phyloP scores from a whole-genome alignment of 2,329 filamentous ascomycete genomes.

The Aspergillus sojae region DNA sequence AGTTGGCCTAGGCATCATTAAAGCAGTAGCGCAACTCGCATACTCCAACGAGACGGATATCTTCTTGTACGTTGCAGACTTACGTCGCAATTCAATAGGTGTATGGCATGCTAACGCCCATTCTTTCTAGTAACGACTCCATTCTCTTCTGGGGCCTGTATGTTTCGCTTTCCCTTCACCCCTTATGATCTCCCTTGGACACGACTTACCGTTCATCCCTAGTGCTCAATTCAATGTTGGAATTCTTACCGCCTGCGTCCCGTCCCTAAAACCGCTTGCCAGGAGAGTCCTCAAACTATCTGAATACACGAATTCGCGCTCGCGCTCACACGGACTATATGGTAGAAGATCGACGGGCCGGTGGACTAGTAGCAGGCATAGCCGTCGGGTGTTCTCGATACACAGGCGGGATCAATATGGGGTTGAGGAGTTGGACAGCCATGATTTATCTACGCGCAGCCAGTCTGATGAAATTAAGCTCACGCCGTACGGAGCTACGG shows the following conservation, averaged over 20 bases:
- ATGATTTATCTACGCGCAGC: neutral
- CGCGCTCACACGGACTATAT: neutral
- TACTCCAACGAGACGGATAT: neutral
- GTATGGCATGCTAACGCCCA: neutral
- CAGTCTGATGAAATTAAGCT: neutral
- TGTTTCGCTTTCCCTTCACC: neutral
- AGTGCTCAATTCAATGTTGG: slow-evolving; percentile 8
- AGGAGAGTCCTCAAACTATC: neutral
- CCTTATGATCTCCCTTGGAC: too few species aligned
- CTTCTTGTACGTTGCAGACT: neutral
- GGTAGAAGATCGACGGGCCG: neutral
- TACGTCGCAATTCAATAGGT: neutral
- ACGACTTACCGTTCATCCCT: too few species aligned
- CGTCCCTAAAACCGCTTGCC: slow-evolving; percentile 4
- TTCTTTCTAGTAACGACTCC: slow-evolving; percentile 2
- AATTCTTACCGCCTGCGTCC: slow-evolving; percentile 8
- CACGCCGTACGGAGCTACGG: neutral
- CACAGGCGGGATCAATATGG: neutral
- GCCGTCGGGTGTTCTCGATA: slow-evolving; percentile 1
- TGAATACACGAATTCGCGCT: slow-evolving; percentile 6
- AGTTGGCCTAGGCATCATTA: slow-evolving; percentile 3
- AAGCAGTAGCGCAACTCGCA: neutral
- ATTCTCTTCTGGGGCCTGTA: slow-evolving; percentile 11
- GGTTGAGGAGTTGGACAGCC: slow-evolving; percentile 4
- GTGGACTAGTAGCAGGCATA: neutral